phyloP scores from a whole-genome alignment of 345 rosid species.

The Brassica juncea region DNA sequence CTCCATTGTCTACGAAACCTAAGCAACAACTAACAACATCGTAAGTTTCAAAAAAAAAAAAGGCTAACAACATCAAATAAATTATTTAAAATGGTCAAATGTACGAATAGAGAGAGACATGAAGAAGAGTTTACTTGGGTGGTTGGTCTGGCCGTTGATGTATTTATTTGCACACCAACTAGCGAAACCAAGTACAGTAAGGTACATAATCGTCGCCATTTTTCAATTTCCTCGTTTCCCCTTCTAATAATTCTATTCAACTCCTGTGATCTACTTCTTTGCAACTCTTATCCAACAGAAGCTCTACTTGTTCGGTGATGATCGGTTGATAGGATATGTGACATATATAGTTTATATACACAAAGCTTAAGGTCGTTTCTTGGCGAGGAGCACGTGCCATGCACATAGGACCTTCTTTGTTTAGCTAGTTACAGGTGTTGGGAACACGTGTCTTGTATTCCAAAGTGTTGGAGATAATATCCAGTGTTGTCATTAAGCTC shows the following conservation, averaged over 20 bases:
- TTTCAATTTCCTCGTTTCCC: not conserved
- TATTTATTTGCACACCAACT: conserved; percentile 76
- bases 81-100: not conserved
- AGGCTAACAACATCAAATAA: not conserved
- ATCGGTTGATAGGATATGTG: not conserved
- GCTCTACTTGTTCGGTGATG: conserved; percentile 18
- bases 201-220: conserved; percentile 73
- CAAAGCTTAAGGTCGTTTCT: not conserved
- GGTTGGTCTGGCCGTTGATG: conserved; percentile 76
- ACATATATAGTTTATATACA: conserved; percentile 18
- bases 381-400: conserved; percentile 34
- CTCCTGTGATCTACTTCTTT: not conserved
- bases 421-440: conserved; percentile 49
- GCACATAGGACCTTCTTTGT: conserved; percentile 10
- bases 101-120: not conserved
- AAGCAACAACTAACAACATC: not conserved
- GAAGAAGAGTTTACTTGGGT: conserved; percentile 58
- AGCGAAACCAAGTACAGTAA: conserved; percentile 73
- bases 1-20: conserved; percentile 95
- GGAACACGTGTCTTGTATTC: conserved; percentile 47
- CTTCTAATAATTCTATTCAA: not conserved
- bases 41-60: too few relatives aligned
- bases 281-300: conserved; percentile 4
- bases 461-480: conserved; percentile 33
- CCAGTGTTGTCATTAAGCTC: conserved; percentile 26